These are phyloP conservation scores for Dovyalis caffra DNA, from an alignment of 345 rosid genomes.

Conservation along the genomic window DNA sequence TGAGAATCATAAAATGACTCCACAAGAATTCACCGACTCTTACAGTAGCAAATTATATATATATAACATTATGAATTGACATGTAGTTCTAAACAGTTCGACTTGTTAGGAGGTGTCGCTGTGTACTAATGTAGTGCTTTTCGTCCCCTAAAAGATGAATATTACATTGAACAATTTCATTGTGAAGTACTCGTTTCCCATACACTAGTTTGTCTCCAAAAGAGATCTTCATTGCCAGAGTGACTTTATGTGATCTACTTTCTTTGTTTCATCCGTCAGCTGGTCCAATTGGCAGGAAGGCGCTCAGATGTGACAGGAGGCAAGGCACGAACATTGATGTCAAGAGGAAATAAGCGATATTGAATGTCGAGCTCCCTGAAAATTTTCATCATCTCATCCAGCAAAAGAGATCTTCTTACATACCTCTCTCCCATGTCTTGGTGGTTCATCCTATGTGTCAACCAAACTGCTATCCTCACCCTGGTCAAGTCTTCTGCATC, in stretches of 20 bases:
- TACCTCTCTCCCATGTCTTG: slow-evolving; percentile 39
- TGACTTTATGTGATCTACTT: background rate
- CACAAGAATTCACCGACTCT: background rate
- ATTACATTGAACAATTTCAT: background rate
- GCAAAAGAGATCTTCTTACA: slow-evolving; percentile 27
- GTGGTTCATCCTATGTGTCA: slow-evolving; percentile 31
- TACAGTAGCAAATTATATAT: background rate
- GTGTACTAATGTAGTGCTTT: background rate
- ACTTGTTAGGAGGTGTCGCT: no score
- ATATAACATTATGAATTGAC: background rate
- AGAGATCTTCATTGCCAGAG: no score
- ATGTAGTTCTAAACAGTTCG: background rate
- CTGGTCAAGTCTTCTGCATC: slow-evolving; percentile 24
- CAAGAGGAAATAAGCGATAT: slow-evolving; percentile 28
- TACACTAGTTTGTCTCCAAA: background rate
- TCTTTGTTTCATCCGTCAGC: background rate
- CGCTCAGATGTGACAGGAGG: slow-evolving; percentile 19
- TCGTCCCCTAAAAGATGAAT: background rate
- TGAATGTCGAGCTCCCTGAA: slow-evolving; percentile 32
- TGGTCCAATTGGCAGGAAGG: slow-evolving; percentile 21
- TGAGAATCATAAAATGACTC: background rate
- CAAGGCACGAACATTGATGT: slow-evolving; percentile 31
- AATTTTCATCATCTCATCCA: slow-evolving; percentile 32
- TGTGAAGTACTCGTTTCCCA: background rate
- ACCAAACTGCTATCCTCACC: slow-evolving; percentile 24